Evolutionary conservation across 495 filamentous ascomycete species (phyloP), one percentile per base, ranked within the genome.

Genomic region (Aspergillus indologenus): DNA sequence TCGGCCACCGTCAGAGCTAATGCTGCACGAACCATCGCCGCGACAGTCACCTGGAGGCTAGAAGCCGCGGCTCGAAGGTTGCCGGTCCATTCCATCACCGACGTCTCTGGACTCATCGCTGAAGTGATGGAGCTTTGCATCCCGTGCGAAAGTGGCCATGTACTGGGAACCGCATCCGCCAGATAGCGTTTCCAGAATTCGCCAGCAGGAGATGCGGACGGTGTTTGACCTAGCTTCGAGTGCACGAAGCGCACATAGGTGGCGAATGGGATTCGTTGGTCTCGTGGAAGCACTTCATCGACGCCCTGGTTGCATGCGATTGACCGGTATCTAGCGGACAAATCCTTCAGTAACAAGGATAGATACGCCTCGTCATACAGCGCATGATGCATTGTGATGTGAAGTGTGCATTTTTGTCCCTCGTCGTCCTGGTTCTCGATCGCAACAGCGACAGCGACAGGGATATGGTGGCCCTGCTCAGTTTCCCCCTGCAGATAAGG

Each of bases 121-220:
- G 11, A 22, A 9, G 12, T 12, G 6, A 17, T 19, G 44, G 22
- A 26, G 9, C 21, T 15, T 46, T 34, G 19, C 3, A 47, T n/a
- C 9, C 45, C 45, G 18, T n/a, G 2, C 22, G 45, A 21, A 47
- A 29, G n/a, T 2, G 54, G 54, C 54, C 54, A 56, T n/a, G 44
- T 46, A 17, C 40, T n/a, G 0, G 21, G 11, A 20, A 45, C 22
- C 14, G 44, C 44, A 48, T 21, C 20, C 0, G 15, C 34, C n/a
- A 56, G 54, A 45, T 56, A 56, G 8, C 23, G 26, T 34, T 34
- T 56, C 54, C 54, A 56, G n/a, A 56, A 56, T 4, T 22, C 26
- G 3, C 21, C 18, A 19, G 45, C 23, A n/a, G n/a, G n/a, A n/a
- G n/a, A n/a, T 48, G 5, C n/a, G 44, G 15, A 23, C 1, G 23